A percentile compares a stretch with the other conserved stretches of the same genome.
Evolutionary conservation across 345 rosid genomes (phyloP).

Genomic region (Raphanus raphanistrum): DNA sequence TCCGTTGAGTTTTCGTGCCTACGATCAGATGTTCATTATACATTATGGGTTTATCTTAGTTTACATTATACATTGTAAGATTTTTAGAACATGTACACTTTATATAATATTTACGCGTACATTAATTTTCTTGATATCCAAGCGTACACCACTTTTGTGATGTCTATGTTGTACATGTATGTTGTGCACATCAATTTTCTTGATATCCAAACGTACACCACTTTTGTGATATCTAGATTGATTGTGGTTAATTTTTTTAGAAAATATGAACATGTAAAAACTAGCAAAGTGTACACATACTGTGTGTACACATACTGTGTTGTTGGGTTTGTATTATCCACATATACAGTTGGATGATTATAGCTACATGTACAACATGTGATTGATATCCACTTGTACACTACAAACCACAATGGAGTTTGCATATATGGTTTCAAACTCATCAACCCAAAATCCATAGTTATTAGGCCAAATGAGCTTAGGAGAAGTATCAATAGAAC

Average conservation of each 20-base stretch:
- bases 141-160: no score
- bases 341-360: not conserved
- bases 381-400: not conserved
- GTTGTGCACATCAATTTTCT: no score
- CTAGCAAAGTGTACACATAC: not conserved
- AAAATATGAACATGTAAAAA: not conserved
- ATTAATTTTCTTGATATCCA: no score
- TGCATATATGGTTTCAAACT: slow-evolving; percentile 69
- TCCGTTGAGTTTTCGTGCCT: no score
- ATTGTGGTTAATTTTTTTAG: not conserved
- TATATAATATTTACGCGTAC: no score
- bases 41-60: no score
- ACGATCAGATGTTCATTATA: no score
- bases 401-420: not conserved
- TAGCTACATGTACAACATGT: not conserved
- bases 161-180: no score
- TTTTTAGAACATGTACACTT: no score
- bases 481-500: slow-evolving; percentile 88
- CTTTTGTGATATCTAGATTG: not conserved
- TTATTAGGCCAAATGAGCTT: slow-evolving; percentile 92
- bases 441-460: slow-evolving; percentile 98
- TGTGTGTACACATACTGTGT: not conserved
- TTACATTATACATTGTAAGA: no score
- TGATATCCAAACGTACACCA: no score
- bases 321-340: not conserved